Percentiles rank a stretch among this genome's conserved stretches.
These are phyloP conservation scores for Cymbopogon flexuosus DNA, from an alignment of 202 grass and related monocot species.

Conservation along the genomic window DNA sequence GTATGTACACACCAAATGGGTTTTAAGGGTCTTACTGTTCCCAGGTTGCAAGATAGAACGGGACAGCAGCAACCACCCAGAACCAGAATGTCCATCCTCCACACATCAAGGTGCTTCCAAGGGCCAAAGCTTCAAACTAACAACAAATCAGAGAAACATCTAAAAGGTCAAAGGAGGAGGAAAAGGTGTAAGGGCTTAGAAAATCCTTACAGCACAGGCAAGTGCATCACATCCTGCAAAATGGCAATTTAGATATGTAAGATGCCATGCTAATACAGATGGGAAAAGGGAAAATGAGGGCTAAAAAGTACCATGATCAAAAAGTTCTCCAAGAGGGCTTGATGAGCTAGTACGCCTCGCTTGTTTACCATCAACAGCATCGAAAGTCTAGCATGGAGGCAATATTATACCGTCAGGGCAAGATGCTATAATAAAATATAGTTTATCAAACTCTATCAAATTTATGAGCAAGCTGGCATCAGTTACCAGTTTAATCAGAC, in stretches of 20 bases:
- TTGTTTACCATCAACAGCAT: constrained; percentile 99
- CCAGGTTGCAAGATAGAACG: constrained; percentile 98
- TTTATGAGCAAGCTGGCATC: constrained; percentile 5
- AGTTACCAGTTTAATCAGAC: background rate
- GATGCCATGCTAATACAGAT: constrained; percentile 6
- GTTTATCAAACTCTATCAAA: constrained; percentile 20
- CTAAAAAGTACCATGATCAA: constrained; percentile 76
- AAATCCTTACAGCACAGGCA: constrained; percentile 89
- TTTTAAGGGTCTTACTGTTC: constrained; percentile 69
- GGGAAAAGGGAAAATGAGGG: background rate
- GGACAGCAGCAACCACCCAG: constrained; percentile 88
- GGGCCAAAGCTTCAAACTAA: constrained; percentile 96
- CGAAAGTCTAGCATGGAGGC: constrained; percentile 73
- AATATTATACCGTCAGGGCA: constrained; percentile 27
- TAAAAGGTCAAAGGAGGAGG: constrained; percentile 21
- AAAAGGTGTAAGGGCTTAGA: constrained; percentile 25
- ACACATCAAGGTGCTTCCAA: constrained; percentile 95
- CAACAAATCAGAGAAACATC: constrained; percentile 24
- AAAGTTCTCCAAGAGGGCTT: constrained; percentile 99
- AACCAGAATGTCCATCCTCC: constrained; percentile 72
- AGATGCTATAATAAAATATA: background rate
- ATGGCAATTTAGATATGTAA: constrained; percentile 29
- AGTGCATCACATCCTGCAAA: constrained; percentile 95
- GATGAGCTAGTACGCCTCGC: constrained; percentile 97
- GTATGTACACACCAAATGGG: constrained; percentile 18